These are phyloP conservation scores for Fusarium staphyleae DNA, from an alignment of 2,329 filamentous ascomycete species.

Conservation along the genomic window DNA sequence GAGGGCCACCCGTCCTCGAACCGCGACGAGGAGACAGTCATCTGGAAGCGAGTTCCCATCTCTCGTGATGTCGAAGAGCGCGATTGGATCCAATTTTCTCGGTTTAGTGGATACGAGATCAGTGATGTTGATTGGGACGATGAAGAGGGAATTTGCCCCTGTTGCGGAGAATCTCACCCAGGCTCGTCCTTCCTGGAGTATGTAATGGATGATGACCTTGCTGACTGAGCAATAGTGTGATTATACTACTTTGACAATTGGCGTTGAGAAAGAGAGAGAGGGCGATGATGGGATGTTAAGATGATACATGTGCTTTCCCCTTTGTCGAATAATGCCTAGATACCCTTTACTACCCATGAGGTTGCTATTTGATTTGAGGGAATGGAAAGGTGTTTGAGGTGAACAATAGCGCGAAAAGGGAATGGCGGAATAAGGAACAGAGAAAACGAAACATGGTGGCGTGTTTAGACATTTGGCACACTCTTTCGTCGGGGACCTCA, in stretches of 20 bases:
- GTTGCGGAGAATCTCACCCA: slow-evolving; percentile 51
- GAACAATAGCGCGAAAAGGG: slow-evolving; percentile 1
- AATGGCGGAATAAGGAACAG: slow-evolving; percentile 9
- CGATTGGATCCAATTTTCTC: slow-evolving; percentile 58
- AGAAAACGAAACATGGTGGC: neutral
- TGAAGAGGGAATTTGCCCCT: slow-evolving; percentile 50
- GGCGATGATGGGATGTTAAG: slow-evolving; percentile 11
- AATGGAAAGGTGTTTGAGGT: slow-evolving; percentile 18
- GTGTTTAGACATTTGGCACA: slow-evolving; percentile 11
- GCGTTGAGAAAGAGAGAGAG: slow-evolving; percentile 11
- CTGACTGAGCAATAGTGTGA: slow-evolving; percentile 38
- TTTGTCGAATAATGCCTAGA: slow-evolving; percentile 39
- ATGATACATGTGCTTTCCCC: slow-evolving; percentile 28
- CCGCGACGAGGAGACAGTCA: slow-evolving; percentile 52
- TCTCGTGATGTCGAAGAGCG: slow-evolving; percentile 51
- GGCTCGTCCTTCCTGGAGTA: slow-evolving; percentile 47
- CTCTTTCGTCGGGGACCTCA: neutral
- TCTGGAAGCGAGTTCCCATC: slow-evolving; percentile 60
- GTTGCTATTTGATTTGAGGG: slow-evolving; percentile 30
- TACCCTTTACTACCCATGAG: slow-evolving; percentile 36
- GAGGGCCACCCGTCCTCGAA: slow-evolving; percentile 52
- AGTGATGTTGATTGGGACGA: slow-evolving; percentile 45
- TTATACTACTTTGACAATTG: slow-evolving; percentile 17
- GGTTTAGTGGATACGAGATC: slow-evolving; percentile 49
- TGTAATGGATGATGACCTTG: slow-evolving; percentile 40